Evolutionary conservation across 2,329 filamentous ascomycete species (phyloP), one percentile per base, ranked within the genome.

Genomic region (Tolypocladium album): DNA sequence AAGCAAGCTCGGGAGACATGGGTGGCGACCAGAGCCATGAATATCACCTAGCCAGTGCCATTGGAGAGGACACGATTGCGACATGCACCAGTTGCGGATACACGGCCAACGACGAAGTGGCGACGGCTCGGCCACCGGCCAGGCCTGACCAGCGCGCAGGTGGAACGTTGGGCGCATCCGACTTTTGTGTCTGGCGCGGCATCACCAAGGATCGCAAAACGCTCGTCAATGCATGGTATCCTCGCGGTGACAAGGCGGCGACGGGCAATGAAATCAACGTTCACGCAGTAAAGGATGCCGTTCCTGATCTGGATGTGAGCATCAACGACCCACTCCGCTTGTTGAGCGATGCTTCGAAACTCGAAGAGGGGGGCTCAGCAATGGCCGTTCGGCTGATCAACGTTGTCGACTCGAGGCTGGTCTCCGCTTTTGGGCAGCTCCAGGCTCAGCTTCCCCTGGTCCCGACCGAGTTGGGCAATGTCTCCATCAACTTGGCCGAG

Each of bases 1-100:
- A 90, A 66, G 94, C 94, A 8, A 92, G 92, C 71, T 97, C 93
- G 1, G 94, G 94, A n/a, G 90, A 91, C 65, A 99, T 99, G 84
- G 94, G 94, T 39, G 94, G 94, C 15, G 88, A 87, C 65, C 75
- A 96, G 43, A 97, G 92, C 71, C 94, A 99, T 71, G 94, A 99
- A 69, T 99, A 95, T 70, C 94, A 97, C 70, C 87, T 96, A 57
- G 82, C 88, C 1, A 90, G 87, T 38, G 70, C 82, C 0, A 86
- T 88, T 57, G 94, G 94, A 9, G 94, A 97, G 71, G 94, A 99
- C 68, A 87, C 84, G 1, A 81, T 99, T 43, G 84, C 95, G 63
- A 87, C 79, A 63, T 99, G 94, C 71, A 76, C 76, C 27, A 75
- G 73, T 13, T 99, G 94, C 70, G 79, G 82, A 40, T 90, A 92